A percentile compares a stretch with the other conserved stretches of the same genome.
These are phyloP conservation scores for Annulohypoxylon nitens DNA, from an alignment of 495 filamentous ascomycete genomes.

Conservation along the genomic window DNA sequence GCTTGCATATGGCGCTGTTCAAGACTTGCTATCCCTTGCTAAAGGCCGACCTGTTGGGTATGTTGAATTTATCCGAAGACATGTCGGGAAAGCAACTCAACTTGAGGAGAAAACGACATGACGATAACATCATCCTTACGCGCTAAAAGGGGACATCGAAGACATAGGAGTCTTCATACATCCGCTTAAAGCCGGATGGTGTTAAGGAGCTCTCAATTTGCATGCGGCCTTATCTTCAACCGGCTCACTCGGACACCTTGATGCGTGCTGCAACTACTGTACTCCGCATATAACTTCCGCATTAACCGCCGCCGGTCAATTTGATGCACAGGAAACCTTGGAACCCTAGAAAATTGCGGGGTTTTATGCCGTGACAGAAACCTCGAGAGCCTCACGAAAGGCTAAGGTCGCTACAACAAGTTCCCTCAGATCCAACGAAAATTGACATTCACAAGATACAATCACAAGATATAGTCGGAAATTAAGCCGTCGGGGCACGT, in stretches of 20 bases:
- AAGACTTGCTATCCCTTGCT: slow-evolving; percentile 74
- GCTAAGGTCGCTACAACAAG: neutral
- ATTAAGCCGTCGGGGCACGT: slow-evolving; percentile 18
- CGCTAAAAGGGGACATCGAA: neutral
- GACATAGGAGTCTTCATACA: neutral
- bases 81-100: slow-evolving; percentile 44
- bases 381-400: slow-evolving; percentile 1
- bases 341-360: slow-evolving; percentile 23
- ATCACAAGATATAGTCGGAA: slow-evolving; percentile 16
- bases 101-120: slow-evolving; percentile 39
- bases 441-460: neutral
- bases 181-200: slow-evolving; percentile 15
- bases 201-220: neutral
- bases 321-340: slow-evolving; percentile 1
- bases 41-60: slow-evolving; percentile 80
- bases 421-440: neutral
- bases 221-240: slow-evolving; percentile 8
- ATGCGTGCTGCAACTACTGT: neutral
- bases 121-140: slow-evolving; percentile 9
- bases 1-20: slow-evolving; percentile 81
- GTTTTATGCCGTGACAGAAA: slow-evolving; percentile 15
- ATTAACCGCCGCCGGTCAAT: slow-evolving; percentile 24
- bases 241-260: neutral
- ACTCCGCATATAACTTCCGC: slow-evolving; percentile 20
- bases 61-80: slow-evolving; percentile 73